Conservation (phyloP, 1,139 yeast species). For the Yamadazyma dendronema region DNA sequence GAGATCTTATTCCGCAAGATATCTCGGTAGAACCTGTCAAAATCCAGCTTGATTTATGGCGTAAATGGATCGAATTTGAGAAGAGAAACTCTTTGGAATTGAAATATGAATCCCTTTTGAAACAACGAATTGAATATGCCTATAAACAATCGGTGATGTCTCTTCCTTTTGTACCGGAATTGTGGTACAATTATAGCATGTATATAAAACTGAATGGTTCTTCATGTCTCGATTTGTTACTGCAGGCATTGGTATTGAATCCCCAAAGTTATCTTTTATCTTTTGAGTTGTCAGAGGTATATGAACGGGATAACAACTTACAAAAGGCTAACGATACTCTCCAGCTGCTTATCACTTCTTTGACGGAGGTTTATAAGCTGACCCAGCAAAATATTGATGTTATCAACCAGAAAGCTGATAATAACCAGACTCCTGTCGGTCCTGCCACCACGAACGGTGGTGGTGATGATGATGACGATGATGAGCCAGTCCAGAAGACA, state of each 20-base stretch:
- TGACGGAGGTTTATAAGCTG: slow-evolving; percentile 32
- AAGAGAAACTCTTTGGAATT: slow-evolving; percentile 64
- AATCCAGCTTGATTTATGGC: slow-evolving; percentile 58
- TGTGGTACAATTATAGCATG: slow-evolving; percentile 71
- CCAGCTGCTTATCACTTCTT: slow-evolving; percentile 44
- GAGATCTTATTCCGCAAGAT: slow-evolving; percentile 37
- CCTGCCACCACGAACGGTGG: slow-evolving; percentile 6
- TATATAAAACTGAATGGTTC: slow-evolving; percentile 24
- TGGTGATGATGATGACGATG: slow-evolving; percentile 19
- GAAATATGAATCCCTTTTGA: slow-evolving; percentile 44
- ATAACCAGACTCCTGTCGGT: slow-evolving; percentile 5
- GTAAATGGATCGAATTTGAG: slow-evolving; percentile 79
- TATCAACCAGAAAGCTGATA: slow-evolving; percentile 20
- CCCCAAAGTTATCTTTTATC: slow-evolving; percentile 70
- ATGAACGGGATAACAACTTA: slow-evolving; percentile 57
- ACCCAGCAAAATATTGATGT: slow-evolving; percentile 24
- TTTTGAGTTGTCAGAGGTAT: slow-evolving; percentile 66
- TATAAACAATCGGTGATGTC: slow-evolving; percentile 70
- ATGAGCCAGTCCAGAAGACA: slow-evolving; percentile 10
- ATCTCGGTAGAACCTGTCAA: slow-evolving; percentile 17
- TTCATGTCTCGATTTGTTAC: slow-evolving; percentile 35
- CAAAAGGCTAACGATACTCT: slow-evolving; percentile 54
- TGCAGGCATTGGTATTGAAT: slow-evolving; percentile 60
- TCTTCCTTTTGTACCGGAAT: slow-evolving; percentile 72
- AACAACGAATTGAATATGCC: slow-evolving; percentile 67